phyloP scores from a whole-genome alignment of 148 eudicot genomes.

The Limonium bicolor region DNA sequence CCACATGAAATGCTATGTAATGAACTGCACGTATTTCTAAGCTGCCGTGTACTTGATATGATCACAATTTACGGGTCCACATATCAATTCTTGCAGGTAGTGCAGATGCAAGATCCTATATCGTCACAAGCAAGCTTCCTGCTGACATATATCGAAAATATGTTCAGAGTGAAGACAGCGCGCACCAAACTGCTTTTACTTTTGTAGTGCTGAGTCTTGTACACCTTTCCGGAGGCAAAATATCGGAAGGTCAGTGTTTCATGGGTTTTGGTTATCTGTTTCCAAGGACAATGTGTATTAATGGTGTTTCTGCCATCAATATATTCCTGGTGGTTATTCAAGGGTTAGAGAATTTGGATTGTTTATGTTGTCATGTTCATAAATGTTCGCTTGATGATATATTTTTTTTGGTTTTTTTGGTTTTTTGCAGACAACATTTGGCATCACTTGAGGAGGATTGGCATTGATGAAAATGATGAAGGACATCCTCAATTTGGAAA shows the following conservation, averaged over 20 bases:
- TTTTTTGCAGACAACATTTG: conserved; percentile 53
- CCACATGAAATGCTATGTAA: too few species aligned
- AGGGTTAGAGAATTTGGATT: not conserved
- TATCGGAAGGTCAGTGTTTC: conserved; percentile 48
- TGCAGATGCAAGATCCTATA: conserved; percentile 67
- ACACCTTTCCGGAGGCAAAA: conserved; percentile 76
- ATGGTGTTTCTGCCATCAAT: too few species aligned
- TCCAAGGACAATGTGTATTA: too few species aligned
- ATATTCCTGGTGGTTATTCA: conserved; percentile 1
- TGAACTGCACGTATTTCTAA: too few species aligned
- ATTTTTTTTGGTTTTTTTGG: not conserved
- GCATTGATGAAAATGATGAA: conserved; percentile 66
- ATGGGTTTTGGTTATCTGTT: not conserved
- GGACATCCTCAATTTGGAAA: conserved; percentile 55
- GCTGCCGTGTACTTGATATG: too few species aligned
- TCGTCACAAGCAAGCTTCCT: conserved; percentile 58
- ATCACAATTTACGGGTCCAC: too few species aligned
- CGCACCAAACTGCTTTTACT: conserved; percentile 62
- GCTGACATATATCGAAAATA: conserved; percentile 48
- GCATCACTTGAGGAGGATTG: conserved; percentile 84
- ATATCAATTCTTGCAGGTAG: conserved; percentile 38
- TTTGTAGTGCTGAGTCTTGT: conserved; percentile 59
- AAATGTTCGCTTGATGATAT: not conserved
- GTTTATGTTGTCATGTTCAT: too few species aligned
- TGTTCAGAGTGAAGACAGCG: conserved; percentile 52